phyloP scores from a whole-genome alignment of 495 filamentous ascomycete species.

The Penicillium antarcticum region DNA sequence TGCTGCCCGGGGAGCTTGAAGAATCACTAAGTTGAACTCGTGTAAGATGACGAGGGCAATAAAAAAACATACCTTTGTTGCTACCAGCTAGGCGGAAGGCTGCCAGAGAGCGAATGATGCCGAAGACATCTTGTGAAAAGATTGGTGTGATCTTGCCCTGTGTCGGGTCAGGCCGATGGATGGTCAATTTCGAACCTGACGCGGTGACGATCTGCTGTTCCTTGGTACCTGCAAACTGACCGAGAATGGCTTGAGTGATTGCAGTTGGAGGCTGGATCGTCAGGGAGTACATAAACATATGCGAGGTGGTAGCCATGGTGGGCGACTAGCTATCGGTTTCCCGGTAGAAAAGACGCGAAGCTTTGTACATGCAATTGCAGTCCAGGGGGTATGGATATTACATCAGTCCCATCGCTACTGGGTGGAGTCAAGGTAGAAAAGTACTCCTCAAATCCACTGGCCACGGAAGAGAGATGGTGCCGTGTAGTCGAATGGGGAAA shows the following conservation, averaged over 20 bases:
- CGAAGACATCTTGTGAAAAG: constrained; percentile 90
- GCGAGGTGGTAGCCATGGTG: constrained; percentile 94
- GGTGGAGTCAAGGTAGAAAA: constrained; percentile 9
- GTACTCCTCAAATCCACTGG: constrained; percentile 13
- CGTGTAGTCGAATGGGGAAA: constrained; percentile 2
- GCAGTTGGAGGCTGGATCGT: constrained; percentile 89
- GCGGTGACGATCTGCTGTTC: constrained; percentile 96
- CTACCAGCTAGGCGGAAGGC: constrained; percentile 89
- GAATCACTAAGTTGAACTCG: constrained; percentile 89
- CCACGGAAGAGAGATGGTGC: neutral
- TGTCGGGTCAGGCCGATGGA: constrained; percentile 80
- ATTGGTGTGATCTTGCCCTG: constrained; percentile 82
- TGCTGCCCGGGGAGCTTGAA: constrained; percentile 65
- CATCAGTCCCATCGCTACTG: constrained; percentile 44
- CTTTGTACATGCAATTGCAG: constrained; percentile 31
- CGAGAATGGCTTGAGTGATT: constrained; percentile 83
- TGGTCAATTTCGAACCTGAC: constrained; percentile 82
- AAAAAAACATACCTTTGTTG: constrained; percentile 81
- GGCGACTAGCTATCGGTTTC: constrained; percentile 21
- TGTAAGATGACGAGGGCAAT: constrained; percentile 34
- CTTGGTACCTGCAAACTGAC: constrained; percentile 90
- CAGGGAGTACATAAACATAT: constrained; percentile 96
- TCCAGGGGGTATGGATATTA: constrained; percentile 25
- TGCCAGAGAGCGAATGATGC: constrained; percentile 83
- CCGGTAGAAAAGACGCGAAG: constrained; percentile 15